Base-by-base conservation (phyloP, 768 basidiomycete species). In the Suillus spraguei region DNA sequence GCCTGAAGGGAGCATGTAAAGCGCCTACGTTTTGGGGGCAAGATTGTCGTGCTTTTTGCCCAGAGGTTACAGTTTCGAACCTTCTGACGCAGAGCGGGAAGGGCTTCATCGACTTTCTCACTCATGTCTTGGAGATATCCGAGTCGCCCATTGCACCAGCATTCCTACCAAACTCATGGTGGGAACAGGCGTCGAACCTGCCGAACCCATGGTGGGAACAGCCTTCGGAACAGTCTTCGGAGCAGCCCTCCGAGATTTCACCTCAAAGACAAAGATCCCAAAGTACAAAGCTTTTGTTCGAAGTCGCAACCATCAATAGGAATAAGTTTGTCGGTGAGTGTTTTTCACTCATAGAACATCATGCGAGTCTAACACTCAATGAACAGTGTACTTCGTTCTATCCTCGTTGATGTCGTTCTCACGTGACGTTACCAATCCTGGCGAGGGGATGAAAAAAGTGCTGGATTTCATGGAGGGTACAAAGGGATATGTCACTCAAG, bases 261-360 rank as follows among this genome's bases (percentile, higher is more conserved):
- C 14, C 36, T 22, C 13, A 1, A 24, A 16, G 9, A 55, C 53
- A 60, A 32, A 35, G 22, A 42, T 59, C 61, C 20, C 17, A 13
- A 20, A 60, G 59, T 44, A 55, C 54, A 11, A 50, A 62, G 33
- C 8, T 54, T 22, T 24, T 53, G 10, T 69, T 66, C 20, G 53
- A 53, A 17, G n/a, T 65, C 24, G 53, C 64, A 20, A 67, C 66
- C 4, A 2, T 67, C 14, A 47, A 61, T 17, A 54, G 69, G 60
- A 67, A 69, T 47, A 60, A 67, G 24, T 70, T 70, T 49, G 66
- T 70, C 14, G 38, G 68, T 66, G 36, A 63, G 65, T 59, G 6
- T 38, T 44, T 39, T 32, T 32, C 33, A 49, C 17, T 55, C 17
- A 41, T 52, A 14, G 3, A 13, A 38, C 28, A 28, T 36, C 32